Base-by-base conservation (phyloP, 768 basidiomycete species). In the Cystofilobasidium bisporidii region DNA sequence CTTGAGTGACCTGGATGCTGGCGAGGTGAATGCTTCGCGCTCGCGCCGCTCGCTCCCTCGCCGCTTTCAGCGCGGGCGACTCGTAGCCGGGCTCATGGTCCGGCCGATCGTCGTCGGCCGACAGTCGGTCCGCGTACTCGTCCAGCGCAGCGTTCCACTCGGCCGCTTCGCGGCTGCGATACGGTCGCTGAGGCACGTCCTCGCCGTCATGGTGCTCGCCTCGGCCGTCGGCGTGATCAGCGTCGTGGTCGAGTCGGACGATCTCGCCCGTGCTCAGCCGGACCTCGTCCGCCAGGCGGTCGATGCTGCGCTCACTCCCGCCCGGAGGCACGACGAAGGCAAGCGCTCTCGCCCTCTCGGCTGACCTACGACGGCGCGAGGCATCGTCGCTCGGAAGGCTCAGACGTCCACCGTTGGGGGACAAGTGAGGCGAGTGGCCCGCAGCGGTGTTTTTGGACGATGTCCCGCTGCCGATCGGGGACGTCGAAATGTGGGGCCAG, bases 271-370 rank as follows among this genome's bases (percentile, higher is more conserved):
- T 18, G 28, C 53, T 32, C 1, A 28, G 32, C 33, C 81, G 78
- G 26, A 80, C 74, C 18, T 83, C 83, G 64, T 83, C 82, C 6
- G 82, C 79, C 56, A 85, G 78, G 63, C 82, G 81, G 33, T 82
- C 79, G 72, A 85, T 83, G 18, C 80, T 76, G 56, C 74, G 78
- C 20, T 81, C 81, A 12, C 62, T 55, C 71, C 84, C 84, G 75
- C 87, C 87, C 45, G 86, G 86, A 60, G 86, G 87, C 63, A 85
- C 85, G 69, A 88, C 84, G 70, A 88, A 79, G 62, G 86, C 84
- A 30, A 88, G 79, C 60, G 53, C 28, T 15, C 53, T 11, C 8
- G 1, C 15, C 14, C 22, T 4, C 15, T 56, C 53, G 11, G 53
- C 3, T 5, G 30, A 56, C 8, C 53, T n/a, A n/a, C n/a, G 53